phyloP scores from a whole-genome alignment of 2,329 filamentous ascomycete genomes.

The Paracoccidioides brasiliensis region DNA sequence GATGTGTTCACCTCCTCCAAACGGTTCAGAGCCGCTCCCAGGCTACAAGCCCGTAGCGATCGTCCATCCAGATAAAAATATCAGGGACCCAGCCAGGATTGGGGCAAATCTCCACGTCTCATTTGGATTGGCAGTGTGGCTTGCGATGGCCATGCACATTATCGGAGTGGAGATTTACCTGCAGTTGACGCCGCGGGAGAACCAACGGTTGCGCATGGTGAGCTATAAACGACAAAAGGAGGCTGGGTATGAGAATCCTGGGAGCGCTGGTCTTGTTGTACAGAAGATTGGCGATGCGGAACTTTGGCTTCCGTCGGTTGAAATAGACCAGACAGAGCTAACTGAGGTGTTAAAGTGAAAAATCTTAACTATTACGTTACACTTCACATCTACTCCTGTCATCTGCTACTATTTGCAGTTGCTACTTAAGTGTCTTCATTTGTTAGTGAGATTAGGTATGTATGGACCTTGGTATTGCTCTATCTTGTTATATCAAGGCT shows the following conservation, averaged over 20 bases:
- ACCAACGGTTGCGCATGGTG: constrained; percentile 41
- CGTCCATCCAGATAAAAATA: constrained; percentile 9
- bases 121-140: constrained; percentile 43
- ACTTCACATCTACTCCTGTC: too few species aligned
- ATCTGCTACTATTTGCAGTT: too few species aligned
- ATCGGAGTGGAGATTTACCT: constrained; percentile 40
- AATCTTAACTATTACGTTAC: background rate
- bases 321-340: background rate
- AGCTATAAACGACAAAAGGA: constrained; percentile 45
- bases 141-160: constrained; percentile 40
- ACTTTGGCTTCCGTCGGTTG: constrained; percentile 4
- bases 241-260: constrained; percentile 39
- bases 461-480: too few species aligned
- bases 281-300: constrained; percentile 30
- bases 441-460: too few species aligned
- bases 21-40: background rate
- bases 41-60: background rate
- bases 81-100: constrained; percentile 16
- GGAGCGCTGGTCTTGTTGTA: constrained; percentile 34
- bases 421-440: too few species aligned
- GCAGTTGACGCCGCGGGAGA: constrained; percentile 41
- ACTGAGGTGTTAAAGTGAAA: background rate
- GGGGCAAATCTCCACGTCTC: constrained; percentile 34
- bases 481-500: too few species aligned
- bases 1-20: constrained; percentile 3